Evolutionary conservation across 164 flowering plant species (phyloP).

Genomic region (Chimonanthus praecox): DNA sequence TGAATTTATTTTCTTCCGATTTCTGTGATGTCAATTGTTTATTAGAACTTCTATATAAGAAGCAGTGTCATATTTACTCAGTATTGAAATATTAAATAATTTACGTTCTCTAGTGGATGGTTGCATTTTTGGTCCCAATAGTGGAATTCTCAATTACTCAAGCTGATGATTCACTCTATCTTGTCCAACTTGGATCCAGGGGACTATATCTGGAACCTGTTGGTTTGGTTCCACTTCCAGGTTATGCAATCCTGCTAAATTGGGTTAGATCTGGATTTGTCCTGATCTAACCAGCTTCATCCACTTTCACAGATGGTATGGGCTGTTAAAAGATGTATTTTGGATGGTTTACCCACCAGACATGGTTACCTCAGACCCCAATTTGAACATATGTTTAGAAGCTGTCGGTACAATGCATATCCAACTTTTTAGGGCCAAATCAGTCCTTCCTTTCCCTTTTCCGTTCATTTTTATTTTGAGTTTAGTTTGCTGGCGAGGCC

Average conservation of each 20-base stretch:
- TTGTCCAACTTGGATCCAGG: not conserved
- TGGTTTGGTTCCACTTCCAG: not conserved
- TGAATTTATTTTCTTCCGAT: too few species aligned
- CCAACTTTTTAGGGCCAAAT: too few species aligned
- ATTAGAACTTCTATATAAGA: not conserved
- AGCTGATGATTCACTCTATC: not conserved
- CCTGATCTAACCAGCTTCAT: not conserved
- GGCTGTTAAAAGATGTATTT: not conserved
- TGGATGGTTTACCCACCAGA: not conserved
- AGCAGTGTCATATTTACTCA: not conserved
- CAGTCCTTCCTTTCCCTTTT: not conserved
- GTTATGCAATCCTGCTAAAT: not conserved
- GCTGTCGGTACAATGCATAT: too few species aligned
- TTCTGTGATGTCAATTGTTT: not conserved
- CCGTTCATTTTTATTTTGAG: not conserved
- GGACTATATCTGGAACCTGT: not conserved
- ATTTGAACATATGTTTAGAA: not conserved
- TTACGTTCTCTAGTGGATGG: not conserved
- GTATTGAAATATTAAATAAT: not conserved
- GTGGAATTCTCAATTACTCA: not conserved
- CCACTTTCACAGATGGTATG: not conserved
- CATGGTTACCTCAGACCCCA: not conserved
- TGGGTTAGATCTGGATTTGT: not conserved
- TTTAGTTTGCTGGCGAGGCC: not conserved
- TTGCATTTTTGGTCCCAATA: not conserved